Base-by-base conservation (phyloP, 768 basidiomycete species). In the Mycena belliarum region DNA sequence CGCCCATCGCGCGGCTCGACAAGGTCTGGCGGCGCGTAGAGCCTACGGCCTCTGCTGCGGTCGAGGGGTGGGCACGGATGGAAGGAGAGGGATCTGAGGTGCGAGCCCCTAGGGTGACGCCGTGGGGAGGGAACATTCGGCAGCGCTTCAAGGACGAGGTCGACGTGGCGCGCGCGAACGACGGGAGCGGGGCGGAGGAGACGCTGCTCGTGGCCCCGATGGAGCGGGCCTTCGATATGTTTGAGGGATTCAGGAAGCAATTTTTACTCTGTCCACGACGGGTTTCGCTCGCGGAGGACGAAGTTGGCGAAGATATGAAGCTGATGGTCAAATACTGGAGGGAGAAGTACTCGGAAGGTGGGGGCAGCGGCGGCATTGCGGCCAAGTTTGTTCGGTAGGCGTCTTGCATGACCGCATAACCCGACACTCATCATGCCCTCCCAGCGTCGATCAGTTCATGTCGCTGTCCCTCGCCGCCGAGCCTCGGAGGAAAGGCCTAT, bases 21-120 rank as follows among this genome's bases (percentile, higher is more conserved):
- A 91, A 91, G 69, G 88, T 79, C 6, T 94, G 92, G 92, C 85
- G 83, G 64, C 77, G 91, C 20, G 88, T 89, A 0, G 87, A 91
- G 56, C 68, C 81, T 0, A 75, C 78, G 21, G 82, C 83, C 18
- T 64, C 85, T 44, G 75, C 79, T 9, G 79, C 77, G 3, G 79
- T 91, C 26, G 88, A 91, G 60, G 76, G 79, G 4, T 92, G 91
- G 91, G 81, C 86, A 0, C 79, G 84, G 64, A 71, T 75, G 26
- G 68, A 66, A 28, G 67, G 67, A 8, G 72, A 73, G 24, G 73
- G 71, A 69, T 50, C 69, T 69, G 11, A 74, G 66, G 72, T 71
- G 6, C 65, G 66, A 3, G 75, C 83, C 48, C 83, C 85, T 8
- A 74, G 73, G 57, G 68, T 79, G 15, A 83, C 87, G 20, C 81